Percentiles rank a stretch among this genome's conserved stretches.
These are phyloP conservation scores for Ceratonia siliqua DNA, from an alignment of 306 rosid species.

Conservation along the genomic window DNA sequence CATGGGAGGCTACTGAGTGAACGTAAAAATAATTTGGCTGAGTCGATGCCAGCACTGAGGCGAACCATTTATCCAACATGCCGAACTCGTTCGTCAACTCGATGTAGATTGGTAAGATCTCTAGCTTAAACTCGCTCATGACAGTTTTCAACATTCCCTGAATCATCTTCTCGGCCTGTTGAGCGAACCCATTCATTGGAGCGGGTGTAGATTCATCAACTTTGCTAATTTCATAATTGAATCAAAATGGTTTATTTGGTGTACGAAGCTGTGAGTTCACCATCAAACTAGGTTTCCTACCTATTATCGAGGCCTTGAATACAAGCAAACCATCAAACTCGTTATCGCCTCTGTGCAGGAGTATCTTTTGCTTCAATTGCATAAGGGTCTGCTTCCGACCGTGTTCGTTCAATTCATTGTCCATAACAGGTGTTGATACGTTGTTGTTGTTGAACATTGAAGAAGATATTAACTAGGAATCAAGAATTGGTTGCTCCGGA, in stretches of 20 bases:
- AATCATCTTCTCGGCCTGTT: conserved; percentile 60
- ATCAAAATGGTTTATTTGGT: background rate
- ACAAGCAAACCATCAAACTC: conserved; percentile 58
- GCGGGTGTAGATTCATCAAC: conserved; percentile 35
- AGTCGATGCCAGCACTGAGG: conserved; percentile 88
- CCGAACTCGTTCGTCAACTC: conserved; percentile 63
- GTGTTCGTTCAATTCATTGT: too few relatives aligned
- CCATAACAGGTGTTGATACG: too few relatives aligned
- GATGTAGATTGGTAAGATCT: conserved; percentile 64
- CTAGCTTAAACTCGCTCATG: conserved; percentile 86
- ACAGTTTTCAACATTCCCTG: conserved; percentile 52
- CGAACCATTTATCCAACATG: conserved; percentile 83
- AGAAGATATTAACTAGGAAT: too few relatives aligned
- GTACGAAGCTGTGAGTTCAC: conserved; percentile 1
- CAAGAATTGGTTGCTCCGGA: too few relatives aligned
- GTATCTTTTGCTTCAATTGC: too few relatives aligned
- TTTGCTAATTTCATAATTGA: background rate
- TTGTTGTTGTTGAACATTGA: too few relatives aligned
- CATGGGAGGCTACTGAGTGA: conserved; percentile 93
- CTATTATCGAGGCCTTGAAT: conserved; percentile 59
- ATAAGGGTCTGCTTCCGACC: too few relatives aligned
- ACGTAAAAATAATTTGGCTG: conserved; percentile 91
- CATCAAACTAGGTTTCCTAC: conserved; percentile 36
- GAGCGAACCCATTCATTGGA: conserved; percentile 92
- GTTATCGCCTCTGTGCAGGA: too few relatives aligned